Percentiles rank a stretch among this genome's conserved stretches.
Conservation (phyloP, 768 basidiomycete genomes). For the Russula olivacea region DNA sequence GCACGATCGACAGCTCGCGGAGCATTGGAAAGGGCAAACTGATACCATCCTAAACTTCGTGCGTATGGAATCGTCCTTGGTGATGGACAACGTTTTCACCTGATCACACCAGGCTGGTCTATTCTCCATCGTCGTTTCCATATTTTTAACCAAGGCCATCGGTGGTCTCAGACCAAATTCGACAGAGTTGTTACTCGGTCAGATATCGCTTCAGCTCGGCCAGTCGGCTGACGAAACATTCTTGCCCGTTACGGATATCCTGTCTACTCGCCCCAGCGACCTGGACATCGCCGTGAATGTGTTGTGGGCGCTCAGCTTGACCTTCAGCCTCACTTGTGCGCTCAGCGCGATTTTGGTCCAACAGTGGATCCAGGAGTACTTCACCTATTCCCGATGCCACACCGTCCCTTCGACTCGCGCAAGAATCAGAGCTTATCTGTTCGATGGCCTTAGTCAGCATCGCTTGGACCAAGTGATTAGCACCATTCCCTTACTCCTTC, state of each 20-base stretch:
- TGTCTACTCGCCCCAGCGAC: neutral
- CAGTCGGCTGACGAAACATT: neutral
- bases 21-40: slow-evolving; percentile 8
- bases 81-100: neutral
- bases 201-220: slow-evolving; percentile 13
- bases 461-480: slow-evolving; percentile 7
- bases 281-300: slow-evolving; percentile 5
- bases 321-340: slow-evolving; percentile 10
- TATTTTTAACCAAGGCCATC: slow-evolving; percentile 1
- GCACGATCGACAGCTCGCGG: slow-evolving; percentile 3
- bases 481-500: slow-evolving; percentile 17
- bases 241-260: neutral
- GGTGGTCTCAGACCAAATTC: neutral
- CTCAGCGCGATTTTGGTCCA: slow-evolving; percentile 13
- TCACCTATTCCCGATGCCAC: slow-evolving; percentile 6
- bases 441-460: slow-evolving; percentile 7
- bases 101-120: slow-evolving; percentile 3
- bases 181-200: slow-evolving; percentile 3
- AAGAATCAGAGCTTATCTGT: slow-evolving; percentile 19
- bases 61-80: neutral
- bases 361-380: slow-evolving; percentile 16
- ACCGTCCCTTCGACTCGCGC: slow-evolving; percentile 15
- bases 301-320: slow-evolving; percentile 18
- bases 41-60: slow-evolving; percentile 8
- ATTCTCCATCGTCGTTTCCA: slow-evolving; percentile 8